Percentiles rank a stretch among this genome's conserved stretches.
Conservation (phyloP, 163 green algal species). For the Chloroidium sp. region DNA sequence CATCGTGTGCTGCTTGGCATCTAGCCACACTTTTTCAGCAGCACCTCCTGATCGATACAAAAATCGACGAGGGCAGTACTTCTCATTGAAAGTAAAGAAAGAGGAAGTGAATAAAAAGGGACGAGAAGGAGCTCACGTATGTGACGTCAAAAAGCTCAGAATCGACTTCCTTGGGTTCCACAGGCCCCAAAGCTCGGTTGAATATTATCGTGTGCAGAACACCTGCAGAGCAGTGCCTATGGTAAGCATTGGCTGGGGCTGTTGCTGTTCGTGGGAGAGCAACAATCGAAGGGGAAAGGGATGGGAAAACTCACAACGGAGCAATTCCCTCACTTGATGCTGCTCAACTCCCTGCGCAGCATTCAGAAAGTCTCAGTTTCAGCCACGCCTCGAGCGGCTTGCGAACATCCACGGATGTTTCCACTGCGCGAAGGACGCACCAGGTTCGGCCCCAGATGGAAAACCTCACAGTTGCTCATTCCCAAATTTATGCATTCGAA, state of each 20-base stretch:
- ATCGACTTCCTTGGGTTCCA: constrained; percentile 74
- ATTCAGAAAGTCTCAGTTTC: no score
- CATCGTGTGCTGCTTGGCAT: no score
- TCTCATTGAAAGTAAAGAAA: no score
- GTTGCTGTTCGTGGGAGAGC: neutral
- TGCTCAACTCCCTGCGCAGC: constrained; percentile 40
- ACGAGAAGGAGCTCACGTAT: constrained; percentile 57
- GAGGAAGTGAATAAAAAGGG: neutral
- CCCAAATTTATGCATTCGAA: neutral
- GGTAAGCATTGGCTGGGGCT: neutral
- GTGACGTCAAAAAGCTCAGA: constrained; percentile 89
- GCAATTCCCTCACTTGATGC: constrained; percentile 52
- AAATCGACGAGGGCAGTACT: no score
- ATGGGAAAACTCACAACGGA: constrained; percentile 28
- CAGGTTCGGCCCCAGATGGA: constrained; percentile 12
- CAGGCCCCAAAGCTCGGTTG: constrained; percentile 73
- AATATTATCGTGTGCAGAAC: constrained; percentile 95
- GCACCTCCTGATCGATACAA: no score
- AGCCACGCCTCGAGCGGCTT: neutral
- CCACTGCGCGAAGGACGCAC: constrained; percentile 8
- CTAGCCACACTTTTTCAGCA: no score
- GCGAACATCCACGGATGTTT: neutral
- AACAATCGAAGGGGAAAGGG: neutral
- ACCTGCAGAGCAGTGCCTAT: constrained; percentile 28
- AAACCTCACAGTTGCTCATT: constrained; percentile 40